These are phyloP conservation scores for Trypanosoma platydactyli DNA, from an alignment of 208 protist genomes.

Conservation along the genomic window DNA sequence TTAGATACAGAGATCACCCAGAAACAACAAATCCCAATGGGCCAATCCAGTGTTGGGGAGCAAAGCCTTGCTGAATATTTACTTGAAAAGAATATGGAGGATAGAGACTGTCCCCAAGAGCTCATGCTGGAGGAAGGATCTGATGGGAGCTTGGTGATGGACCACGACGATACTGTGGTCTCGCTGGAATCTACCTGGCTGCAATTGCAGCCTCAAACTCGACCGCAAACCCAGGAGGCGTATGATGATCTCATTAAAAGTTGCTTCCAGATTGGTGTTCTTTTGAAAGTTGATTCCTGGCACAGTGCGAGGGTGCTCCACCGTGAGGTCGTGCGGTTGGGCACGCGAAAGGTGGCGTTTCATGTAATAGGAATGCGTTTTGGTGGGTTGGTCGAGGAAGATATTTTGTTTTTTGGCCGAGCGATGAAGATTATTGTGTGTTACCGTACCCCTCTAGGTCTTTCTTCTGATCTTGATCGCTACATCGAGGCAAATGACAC, in stretches of 20 bases:
- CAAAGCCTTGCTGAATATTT: constrained; percentile 33
- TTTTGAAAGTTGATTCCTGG: constrained; percentile 90
- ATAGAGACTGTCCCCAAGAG: constrained; percentile 4
- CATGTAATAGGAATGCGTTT: constrained; percentile 81
- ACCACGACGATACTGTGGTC: constrained; percentile 18
- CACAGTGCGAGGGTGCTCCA: constrained; percentile 81
- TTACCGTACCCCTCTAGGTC: constrained; percentile 66
- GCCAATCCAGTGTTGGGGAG: background rate
- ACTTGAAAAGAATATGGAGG: constrained; percentile 23
- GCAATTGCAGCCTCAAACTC: constrained; percentile 42
- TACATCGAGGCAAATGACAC: constrained; percentile 64
- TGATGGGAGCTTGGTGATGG: constrained; percentile 2
- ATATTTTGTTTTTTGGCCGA: constrained; percentile 75
- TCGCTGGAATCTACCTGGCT: constrained; percentile 52
- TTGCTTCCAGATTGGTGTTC: constrained; percentile 79
- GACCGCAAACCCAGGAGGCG: constrained; percentile 47
- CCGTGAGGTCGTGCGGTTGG: constrained; percentile 62
- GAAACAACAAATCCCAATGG: constrained; percentile 1
- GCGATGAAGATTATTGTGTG: constrained; percentile 76
- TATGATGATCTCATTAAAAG: constrained; percentile 57
- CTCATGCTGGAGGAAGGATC: constrained; percentile 4
- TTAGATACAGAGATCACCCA: background rate
- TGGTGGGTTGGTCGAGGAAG: constrained; percentile 61
- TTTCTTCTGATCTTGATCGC: constrained; percentile 62
- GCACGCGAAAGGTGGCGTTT: constrained; percentile 71